A percentile compares a stretch with the other conserved stretches of the same genome.
These are phyloP conservation scores for Epichloe hybrida DNA, from an alignment of 2,329 filamentous ascomycete genomes.

Conservation along the genomic window DNA sequence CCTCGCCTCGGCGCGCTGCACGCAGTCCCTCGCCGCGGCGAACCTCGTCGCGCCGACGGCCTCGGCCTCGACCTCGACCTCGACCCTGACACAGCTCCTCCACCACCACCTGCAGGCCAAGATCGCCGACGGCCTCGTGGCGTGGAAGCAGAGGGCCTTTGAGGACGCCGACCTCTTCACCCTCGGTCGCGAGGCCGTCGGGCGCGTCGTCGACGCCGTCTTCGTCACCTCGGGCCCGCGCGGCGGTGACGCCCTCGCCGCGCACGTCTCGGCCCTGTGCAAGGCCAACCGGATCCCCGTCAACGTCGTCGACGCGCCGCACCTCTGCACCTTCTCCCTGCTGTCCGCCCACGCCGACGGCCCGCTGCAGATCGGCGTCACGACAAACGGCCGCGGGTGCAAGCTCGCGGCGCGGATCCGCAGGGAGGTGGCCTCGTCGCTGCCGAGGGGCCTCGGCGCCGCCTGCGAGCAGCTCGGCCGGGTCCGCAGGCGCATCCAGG, in stretches of 20 bases:
- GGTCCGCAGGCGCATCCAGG: slow-evolving; percentile 55
- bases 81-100: slow-evolving; percentile 32
- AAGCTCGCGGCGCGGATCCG: slow-evolving; percentile 83
- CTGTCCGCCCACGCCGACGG: slow-evolving; percentile 83
- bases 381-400: slow-evolving; percentile 87
- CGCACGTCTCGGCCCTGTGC: slow-evolving; percentile 62
- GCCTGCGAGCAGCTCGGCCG: slow-evolving; percentile 69
- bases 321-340: slow-evolving; percentile 78
- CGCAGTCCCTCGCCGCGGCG: slow-evolving; percentile 67
- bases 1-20: slow-evolving; percentile 71
- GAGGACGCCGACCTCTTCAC: slow-evolving; percentile 56
- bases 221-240: slow-evolving; percentile 59
- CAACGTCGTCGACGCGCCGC: slow-evolving; percentile 80
- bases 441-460: slow-evolving; percentile 61
- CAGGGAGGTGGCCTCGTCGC: slow-evolving; percentile 68
- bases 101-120: slow-evolving; percentile 44
- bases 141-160: slow-evolving; percentile 55
- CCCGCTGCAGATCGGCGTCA: slow-evolving; percentile 86
- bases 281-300: slow-evolving; percentile 71
- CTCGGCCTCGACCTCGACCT: slow-evolving; percentile 36
- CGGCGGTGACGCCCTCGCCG: slow-evolving; percentile 30
- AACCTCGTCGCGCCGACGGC: slow-evolving; percentile 62
- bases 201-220: slow-evolving; percentile 72
- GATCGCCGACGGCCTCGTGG: slow-evolving; percentile 51
- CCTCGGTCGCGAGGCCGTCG: slow-evolving; percentile 69